A percentile compares a stretch with the other conserved stretches of the same genome.
phyloP scores from a whole-genome alignment of 495 filamentous ascomycete species.

The Penicillium roqueforti region DNA sequence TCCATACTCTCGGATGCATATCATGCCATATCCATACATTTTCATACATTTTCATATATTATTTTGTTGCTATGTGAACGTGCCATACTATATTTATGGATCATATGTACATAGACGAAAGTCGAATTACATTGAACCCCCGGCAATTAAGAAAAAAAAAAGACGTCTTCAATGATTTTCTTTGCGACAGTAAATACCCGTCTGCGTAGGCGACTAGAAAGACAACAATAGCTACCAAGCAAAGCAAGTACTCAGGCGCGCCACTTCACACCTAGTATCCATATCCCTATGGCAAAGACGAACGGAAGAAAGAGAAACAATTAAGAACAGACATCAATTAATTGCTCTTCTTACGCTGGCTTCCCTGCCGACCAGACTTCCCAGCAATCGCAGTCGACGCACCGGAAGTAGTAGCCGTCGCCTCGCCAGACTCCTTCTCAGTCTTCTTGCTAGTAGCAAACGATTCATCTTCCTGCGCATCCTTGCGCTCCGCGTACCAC shows the following conservation, averaged over 20 bases:
- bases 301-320: neutral
- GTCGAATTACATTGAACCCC: neutral
- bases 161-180: neutral
- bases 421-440: conserved; percentile 30
- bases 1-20: conserved; percentile 14
- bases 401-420: conserved; percentile 11
- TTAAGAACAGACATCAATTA: conserved; percentile 4
- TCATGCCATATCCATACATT: conserved; percentile 17
- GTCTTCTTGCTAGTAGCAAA: conserved; percentile 49
- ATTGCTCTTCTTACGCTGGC: conserved; percentile 27
- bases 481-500: conserved; percentile 97
- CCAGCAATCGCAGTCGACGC: conserved; percentile 3
- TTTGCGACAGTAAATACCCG: neutral
- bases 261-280: neutral
- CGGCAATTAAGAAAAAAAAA: neutral
- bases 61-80: conserved; percentile 2
- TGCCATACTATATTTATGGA: conserved; percentile 12
- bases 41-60: too few species aligned
- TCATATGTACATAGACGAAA: conserved; percentile 22
- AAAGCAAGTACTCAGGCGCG: neutral
- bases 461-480: conserved; percentile 69
- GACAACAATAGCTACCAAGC: neutral
- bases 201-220: neutral
- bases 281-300: neutral
- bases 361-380: conserved; percentile 21